Base-by-base conservation (phyloP, 148 eudicot genomes). In the Vaccinium myrtillus region DNA sequence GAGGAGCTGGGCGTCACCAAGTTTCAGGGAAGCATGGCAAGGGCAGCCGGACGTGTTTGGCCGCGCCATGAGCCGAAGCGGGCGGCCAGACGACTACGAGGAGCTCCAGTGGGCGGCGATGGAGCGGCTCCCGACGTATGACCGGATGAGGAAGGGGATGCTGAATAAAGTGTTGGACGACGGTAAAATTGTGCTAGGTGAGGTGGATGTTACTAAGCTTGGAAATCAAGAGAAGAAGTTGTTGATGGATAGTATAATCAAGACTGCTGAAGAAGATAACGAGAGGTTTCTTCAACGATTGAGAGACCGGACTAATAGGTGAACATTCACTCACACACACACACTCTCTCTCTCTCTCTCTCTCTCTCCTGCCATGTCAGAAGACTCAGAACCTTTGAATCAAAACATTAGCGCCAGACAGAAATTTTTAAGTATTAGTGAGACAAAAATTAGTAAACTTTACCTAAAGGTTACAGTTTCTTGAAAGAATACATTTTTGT, bases 91-190 rank as follows among this genome's bases (percentile, higher is more conserved):
- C 1, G 91, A 89, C 12, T 75, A 86, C 54, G 83, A 82, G 56
- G 88, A 82, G 79, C 88, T 86, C 25, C 77, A 14, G 75, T 86
- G 88, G 88, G 88, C 88, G 2, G 88, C 88, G 4, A 61, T 86
- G 1, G 88, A 86, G 88, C 80, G 94, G 83, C 90, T 91, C 0
- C 93, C 93, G 2, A 91, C 93, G 0, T 89, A 81, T 77, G 87
- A 88, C 55, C 58, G 91, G 78, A 30, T 91, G 75, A 89, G 81
- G 70, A 89, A 58, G 8, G 93, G 90, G 21, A 81, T 91, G 12
- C 15, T 91, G 63, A 88, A 81, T 48, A 85, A 84, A 75, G 87
- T 88, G 55, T 69, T 85, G 71, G 91, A 87, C 13, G 77, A 89
- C 58, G 93, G 93, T 8, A 89, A 27, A 21, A 69, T 88, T 16